A percentile compares a stretch with the other conserved stretches of the same genome.
These are phyloP conservation scores for Yarrowia porcina DNA, from an alignment of 805 yeast genomes.

Conservation along the genomic window DNA sequence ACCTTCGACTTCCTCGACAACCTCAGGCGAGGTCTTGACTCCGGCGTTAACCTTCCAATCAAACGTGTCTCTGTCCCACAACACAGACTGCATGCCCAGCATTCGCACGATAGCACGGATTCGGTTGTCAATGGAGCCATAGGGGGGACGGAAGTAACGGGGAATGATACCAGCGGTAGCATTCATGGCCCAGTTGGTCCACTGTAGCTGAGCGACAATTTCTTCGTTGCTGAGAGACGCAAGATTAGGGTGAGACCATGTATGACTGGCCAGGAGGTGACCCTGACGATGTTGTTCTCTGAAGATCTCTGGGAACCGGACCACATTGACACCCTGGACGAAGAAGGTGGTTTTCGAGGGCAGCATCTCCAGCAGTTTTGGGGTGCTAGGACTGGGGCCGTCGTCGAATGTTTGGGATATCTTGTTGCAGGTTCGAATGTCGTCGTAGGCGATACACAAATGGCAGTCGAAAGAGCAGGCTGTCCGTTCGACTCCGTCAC, in stretches of 20 bases:
- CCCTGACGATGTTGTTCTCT: constrained; percentile 54
- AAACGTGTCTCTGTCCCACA: constrained; percentile 89
- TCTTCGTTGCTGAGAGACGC: constrained; percentile 77
- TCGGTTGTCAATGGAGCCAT: constrained; percentile 89
- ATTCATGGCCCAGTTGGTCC: constrained; percentile 98
- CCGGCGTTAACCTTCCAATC: constrained; percentile 76
- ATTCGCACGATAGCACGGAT: constrained; percentile 74
- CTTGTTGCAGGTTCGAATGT: constrained; percentile 67
- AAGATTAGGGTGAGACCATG: constrained; percentile 87
- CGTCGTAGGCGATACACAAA: constrained; percentile 73
- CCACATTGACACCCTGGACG: constrained; percentile 77
- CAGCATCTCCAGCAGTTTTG: constrained; percentile 52
- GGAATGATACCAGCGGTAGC: constrained; percentile 87
- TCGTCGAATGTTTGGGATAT: constrained; percentile 92
- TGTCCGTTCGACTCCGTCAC: constrained; percentile 49
- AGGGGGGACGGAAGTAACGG: constrained; percentile 94
- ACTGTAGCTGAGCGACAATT: constrained; percentile 82
- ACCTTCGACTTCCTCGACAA: constrained; percentile 51
- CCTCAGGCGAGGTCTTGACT: constrained; percentile 50
- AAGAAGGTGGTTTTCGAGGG: constrained; percentile 69
- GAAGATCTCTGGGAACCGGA: constrained; percentile 72
- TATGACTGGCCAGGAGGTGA: constrained; percentile 81
- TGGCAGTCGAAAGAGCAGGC: constrained; percentile 84
- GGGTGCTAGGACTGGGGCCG: constrained; percentile 80
- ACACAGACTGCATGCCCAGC: constrained; percentile 80